Evolutionary conservation across 2,329 filamentous ascomycete species (phyloP).

Genomic region (Camillea tinctor): DNA sequence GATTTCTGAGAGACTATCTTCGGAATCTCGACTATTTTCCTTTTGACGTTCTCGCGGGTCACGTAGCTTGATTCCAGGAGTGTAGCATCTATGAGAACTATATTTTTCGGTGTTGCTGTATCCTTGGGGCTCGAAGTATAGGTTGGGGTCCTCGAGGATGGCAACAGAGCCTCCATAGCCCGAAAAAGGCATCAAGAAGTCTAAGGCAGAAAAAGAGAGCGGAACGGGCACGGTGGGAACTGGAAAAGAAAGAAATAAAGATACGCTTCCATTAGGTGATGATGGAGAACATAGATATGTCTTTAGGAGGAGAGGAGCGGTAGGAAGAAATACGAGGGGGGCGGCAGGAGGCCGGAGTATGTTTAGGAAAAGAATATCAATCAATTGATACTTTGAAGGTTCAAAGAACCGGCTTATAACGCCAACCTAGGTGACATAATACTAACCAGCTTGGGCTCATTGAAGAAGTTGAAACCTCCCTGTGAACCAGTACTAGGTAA

Average conservation of each 20-base stretch:
- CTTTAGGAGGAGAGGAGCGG: conserved; percentile 9
- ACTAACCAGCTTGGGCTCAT: too few species aligned
- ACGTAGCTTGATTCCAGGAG: conserved; percentile 10
- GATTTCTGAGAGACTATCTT: conserved; percentile 15
- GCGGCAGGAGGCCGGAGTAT: not conserved
- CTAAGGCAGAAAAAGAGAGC: conserved; percentile 7
- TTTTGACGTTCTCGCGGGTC: conserved; percentile 6
- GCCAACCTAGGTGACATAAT: too few species aligned
- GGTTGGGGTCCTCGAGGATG: conserved; percentile 4
- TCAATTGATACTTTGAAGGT: too few species aligned
- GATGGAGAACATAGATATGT: conserved; percentile 19
- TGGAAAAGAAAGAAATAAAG: conserved; percentile 15
- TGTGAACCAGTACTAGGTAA: too few species aligned
- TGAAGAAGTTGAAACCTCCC: too few species aligned
- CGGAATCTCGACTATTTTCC: conserved; percentile 21
- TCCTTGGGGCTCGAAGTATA: conserved; percentile 10
- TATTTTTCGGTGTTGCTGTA: conserved; percentile 5
- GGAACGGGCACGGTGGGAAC: conserved; percentile 9
- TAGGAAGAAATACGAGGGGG: not conserved
- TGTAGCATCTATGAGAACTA: conserved; percentile 16
- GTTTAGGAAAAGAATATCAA: too few species aligned
- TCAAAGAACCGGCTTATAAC: too few species aligned
- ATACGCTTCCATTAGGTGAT: conserved; percentile 22
- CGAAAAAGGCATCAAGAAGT: conserved; percentile 10
- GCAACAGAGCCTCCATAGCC: conserved; percentile 12